Percentiles rank a stretch among this genome's conserved stretches.
Conservation (phyloP, 805 yeast species). For the Candida boidinii region DNA sequence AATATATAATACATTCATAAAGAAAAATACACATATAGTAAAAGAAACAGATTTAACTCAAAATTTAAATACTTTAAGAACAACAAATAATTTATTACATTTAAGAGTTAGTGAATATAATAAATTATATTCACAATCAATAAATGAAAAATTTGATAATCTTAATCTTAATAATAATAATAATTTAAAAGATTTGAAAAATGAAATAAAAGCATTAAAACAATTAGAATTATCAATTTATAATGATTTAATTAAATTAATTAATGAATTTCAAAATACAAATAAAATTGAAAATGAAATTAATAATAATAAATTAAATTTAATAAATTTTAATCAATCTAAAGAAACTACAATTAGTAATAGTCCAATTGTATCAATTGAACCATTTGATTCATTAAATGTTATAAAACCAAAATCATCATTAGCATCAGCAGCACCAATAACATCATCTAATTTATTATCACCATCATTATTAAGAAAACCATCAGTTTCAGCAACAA, state of each 20-base stretch:
- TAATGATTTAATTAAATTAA: conserved; percentile 9
- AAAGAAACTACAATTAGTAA: too few species aligned
- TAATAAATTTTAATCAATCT: too few species aligned
- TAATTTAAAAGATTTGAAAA: conserved; percentile 20
- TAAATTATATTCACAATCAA: conserved; percentile 9
- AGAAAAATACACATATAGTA: conserved; percentile 14
- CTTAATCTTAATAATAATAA: conserved; percentile 1
- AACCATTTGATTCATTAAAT: too few species aligned
- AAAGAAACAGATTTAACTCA: conserved; percentile 24
- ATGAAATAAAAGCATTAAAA: conserved; percentile 30
- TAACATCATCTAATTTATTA: too few species aligned
- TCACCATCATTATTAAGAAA: conserved; percentile 3
- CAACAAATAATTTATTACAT: conserved; percentile 27
- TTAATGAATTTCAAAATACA: conserved; percentile 6
- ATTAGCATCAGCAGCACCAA: too few species aligned
- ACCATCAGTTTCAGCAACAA: background rate
- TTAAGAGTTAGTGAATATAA: conserved; percentile 27
- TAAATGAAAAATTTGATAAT: conserved; percentile 13
- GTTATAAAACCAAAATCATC: too few species aligned
- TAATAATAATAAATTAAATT: too few species aligned
- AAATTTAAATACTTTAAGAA: conserved; percentile 30
- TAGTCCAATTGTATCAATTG: too few species aligned
- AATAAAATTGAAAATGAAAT: conserved; percentile 4
- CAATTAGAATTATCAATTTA: conserved; percentile 18
- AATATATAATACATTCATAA: conserved; percentile 22